Conservation (phyloP, 768 basidiomycete genomes). For the Tubosaeta sp. region DNA sequence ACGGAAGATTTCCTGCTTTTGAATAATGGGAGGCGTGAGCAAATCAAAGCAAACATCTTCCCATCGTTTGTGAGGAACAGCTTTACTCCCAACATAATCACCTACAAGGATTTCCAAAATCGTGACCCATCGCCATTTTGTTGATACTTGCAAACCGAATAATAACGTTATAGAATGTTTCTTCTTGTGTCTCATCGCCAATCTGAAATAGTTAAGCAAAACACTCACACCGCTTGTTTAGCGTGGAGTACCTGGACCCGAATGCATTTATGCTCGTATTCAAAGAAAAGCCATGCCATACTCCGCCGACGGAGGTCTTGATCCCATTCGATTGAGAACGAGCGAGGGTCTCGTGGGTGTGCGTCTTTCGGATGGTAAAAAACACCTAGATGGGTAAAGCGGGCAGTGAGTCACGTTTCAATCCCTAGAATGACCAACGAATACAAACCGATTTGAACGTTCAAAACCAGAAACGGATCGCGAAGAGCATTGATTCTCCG, state of each 20-base stretch:
- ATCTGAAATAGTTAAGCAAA: slow-evolving; percentile 38
- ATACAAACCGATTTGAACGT: slow-evolving; percentile 62
- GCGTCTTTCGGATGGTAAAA: slow-evolving; percentile 27
- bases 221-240: background rate
- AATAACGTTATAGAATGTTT: slow-evolving; percentile 46
- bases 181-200: slow-evolving; percentile 51
- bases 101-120: slow-evolving; percentile 61
- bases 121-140: slow-evolving; percentile 57
- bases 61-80: slow-evolving; percentile 8
- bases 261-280: slow-evolving; percentile 66
- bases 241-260: slow-evolving; percentile 47
- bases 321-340: slow-evolving; percentile 73
- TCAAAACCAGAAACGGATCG: slow-evolving; percentile 50
- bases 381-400: slow-evolving; percentile 12
- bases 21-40: slow-evolving; percentile 59
- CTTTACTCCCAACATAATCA: background rate
- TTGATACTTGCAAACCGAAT: slow-evolving; percentile 56
- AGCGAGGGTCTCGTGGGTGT: slow-evolving; percentile 34
- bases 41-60: slow-evolving; percentile 68
- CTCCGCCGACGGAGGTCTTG: slow-evolving; percentile 42
- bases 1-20: slow-evolving; percentile 55
- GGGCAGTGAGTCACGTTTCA: background rate
- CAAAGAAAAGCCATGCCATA: slow-evolving; percentile 53
- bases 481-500: slow-evolving; percentile 41
- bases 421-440: slow-evolving; percentile 1